phyloP scores from a whole-genome alignment of 2,329 filamentous ascomycete genomes.

The Elsinoe perseae region DNA sequence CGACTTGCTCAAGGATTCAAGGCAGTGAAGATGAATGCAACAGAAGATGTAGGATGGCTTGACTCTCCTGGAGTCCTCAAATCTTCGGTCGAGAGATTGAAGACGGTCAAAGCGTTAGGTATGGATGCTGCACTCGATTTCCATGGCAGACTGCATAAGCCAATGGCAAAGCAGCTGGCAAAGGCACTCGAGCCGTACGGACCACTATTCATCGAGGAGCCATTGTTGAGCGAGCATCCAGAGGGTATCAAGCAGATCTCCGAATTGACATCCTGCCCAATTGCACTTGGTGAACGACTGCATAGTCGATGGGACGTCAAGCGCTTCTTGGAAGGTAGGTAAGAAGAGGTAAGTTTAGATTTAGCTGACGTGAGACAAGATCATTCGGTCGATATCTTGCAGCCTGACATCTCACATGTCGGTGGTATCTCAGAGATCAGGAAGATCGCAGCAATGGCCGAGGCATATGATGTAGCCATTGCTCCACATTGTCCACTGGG shows the following conservation, averaged over 20 bases:
- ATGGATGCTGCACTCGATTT: conserved; percentile 71
- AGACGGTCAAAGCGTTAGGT: conserved; percentile 59
- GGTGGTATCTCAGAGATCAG: conserved; percentile 66
- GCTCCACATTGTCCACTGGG: conserved; percentile 67
- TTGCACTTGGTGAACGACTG: conserved; percentile 64
- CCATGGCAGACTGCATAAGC: conserved; percentile 67
- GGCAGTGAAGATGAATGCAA: conserved; percentile 72
- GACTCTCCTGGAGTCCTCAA: conserved; percentile 61
- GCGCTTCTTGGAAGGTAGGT: conserved; percentile 54
- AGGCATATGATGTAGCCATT: conserved; percentile 39
- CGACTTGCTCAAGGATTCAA: conserved; percentile 56
- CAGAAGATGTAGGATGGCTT: conserved; percentile 67
- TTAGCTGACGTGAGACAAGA: conserved; percentile 12
- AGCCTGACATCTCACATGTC: conserved; percentile 64
- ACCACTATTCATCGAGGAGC: conserved; percentile 71
- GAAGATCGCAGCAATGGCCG: conserved; percentile 58
- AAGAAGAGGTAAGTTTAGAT: not conserved
- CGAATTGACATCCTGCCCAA: conserved; percentile 52
- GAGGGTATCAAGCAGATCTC: conserved; percentile 57
- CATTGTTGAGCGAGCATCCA: conserved; percentile 60
- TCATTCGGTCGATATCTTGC: conserved; percentile 59
- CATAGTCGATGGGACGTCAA: conserved; percentile 68
- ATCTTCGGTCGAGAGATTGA: conserved; percentile 57
- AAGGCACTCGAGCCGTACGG: conserved; percentile 57
- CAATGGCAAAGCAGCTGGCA: conserved; percentile 73